Base-by-base conservation (phyloP, 371 early-diverging fungal genomes). In the Saksenaea oblongispora region DNA sequence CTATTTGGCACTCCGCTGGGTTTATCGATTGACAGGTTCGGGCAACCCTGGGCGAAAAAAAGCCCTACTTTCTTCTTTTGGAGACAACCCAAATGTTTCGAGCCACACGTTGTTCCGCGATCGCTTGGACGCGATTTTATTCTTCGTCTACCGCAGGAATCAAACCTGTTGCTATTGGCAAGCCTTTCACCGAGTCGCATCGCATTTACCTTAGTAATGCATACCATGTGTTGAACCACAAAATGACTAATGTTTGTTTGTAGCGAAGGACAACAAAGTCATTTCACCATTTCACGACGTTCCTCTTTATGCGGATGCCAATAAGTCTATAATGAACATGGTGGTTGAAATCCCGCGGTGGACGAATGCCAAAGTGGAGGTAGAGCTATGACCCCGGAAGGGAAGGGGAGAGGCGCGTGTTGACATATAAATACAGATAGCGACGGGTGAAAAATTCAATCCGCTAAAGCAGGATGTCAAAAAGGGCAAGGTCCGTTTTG, bases 351-450 rank as follows among this genome's bases (percentile, higher is more conserved):
- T 99, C 61, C 99, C 99, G 44, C 90, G 99, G 59, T 99, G 99
- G 97, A 93, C 98, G 67, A 99, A 99, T 82, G 99, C 98, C 67
- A 99, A 99, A 89, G 85, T 97, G 63, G 99, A 99, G 88, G 95
- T 95, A 76, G 66, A 31, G 3, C 53, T 61, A 35, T 10, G 14
- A 22, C 34, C 4, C 8, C 39, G 17, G 11, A 7, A 9, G n/a
- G 2, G 27, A 59, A 59, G 14, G 14, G 5, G 13, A 17, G 42
- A 14, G 42, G 42, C 14, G 17, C 10, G 34, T 34, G 15, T 13
- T 18, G 22, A 42, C 37, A 60, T 42, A 54, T 41, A 39, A 15
- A 18, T 42, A 35, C 72, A 92, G 90, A 96, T 98, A 78, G 87
- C 92, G 72, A 97, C 92, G 76, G 92, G 89, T 42, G 95, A 95